Percentiles rank a stretch among this genome's conserved stretches.
Evolutionary conservation across 768 basidiomycete genomes (phyloP).

Genomic region (Suillus luteus): DNA sequence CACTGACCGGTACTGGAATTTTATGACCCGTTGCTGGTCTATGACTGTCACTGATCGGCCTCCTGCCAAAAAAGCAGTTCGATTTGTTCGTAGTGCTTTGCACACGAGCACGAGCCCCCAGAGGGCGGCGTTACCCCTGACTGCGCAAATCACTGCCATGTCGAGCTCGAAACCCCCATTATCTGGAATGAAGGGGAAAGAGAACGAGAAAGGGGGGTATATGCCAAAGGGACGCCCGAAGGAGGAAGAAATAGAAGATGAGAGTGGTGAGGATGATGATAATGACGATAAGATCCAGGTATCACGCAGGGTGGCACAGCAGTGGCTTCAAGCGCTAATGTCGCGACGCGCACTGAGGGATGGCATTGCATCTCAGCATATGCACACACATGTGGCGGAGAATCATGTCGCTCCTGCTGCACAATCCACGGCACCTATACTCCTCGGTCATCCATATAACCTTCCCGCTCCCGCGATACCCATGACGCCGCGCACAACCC

Average conservation of each 20-base stretch:
- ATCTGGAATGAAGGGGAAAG: slow-evolving; percentile 24
- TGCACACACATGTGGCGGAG: slow-evolving; percentile 15
- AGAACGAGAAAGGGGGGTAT: slow-evolving; percentile 46
- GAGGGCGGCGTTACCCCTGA: slow-evolving; percentile 40
- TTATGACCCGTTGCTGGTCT: neutral
- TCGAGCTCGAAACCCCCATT: slow-evolving; percentile 30
- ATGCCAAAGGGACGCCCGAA: slow-evolving; percentile 66
- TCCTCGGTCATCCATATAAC: slow-evolving; percentile 69
- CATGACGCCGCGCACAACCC: slow-evolving; percentile 83
- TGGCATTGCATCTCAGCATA: slow-evolving; percentile 21
- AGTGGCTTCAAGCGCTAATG: slow-evolving; percentile 60
- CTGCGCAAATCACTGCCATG: slow-evolving; percentile 47
- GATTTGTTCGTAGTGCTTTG: too few relatives aligned
- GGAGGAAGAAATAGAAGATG: slow-evolving; percentile 69
- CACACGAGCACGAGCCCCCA: too few relatives aligned
- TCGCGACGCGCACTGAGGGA: slow-evolving; percentile 43
- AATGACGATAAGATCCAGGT: slow-evolving; percentile 54
- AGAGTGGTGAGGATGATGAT: slow-evolving; percentile 52
- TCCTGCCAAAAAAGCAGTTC: too few relatives aligned
- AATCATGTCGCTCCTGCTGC: slow-evolving; percentile 25
- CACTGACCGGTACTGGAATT: neutral
- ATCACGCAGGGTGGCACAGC: slow-evolving; percentile 69
- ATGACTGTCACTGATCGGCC: too few relatives aligned
- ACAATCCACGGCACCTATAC: slow-evolving; percentile 54
- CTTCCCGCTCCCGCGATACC: slow-evolving; percentile 65